Percentiles rank a stretch among this genome's conserved stretches.
phyloP scores from a whole-genome alignment of 257 asterid species.

The Prunella vulgaris region DNA sequence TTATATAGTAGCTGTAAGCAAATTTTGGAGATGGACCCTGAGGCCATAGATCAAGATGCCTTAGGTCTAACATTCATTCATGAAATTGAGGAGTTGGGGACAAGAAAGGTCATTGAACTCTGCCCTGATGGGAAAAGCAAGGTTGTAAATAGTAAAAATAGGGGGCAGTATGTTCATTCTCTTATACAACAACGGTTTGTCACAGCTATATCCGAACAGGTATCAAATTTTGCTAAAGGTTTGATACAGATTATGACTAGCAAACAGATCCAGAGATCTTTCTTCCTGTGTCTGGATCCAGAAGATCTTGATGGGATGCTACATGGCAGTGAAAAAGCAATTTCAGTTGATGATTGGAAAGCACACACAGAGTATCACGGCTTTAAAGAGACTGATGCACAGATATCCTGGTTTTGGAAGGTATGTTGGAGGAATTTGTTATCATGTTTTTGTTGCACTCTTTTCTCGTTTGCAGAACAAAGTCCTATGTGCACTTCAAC shows the following conservation, averaged over 20 bases:
- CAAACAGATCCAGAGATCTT: slow-evolving; percentile 38
- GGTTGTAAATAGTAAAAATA: slow-evolving; percentile 67
- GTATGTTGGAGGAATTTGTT: slow-evolving; percentile 30
- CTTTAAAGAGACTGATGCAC: slow-evolving; percentile 64
- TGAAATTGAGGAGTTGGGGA: slow-evolving; percentile 83
- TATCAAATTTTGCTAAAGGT: slow-evolving; percentile 58
- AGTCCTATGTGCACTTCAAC: background rate
- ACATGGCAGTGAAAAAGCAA: slow-evolving; percentile 69
- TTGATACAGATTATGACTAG: slow-evolving; percentile 57
- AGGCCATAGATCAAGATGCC: slow-evolving; percentile 74
- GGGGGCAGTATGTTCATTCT: slow-evolving; percentile 67
- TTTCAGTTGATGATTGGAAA: slow-evolving; percentile 91
- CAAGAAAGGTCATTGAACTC: slow-evolving; percentile 72
- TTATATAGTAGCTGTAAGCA: slow-evolving; percentile 87
- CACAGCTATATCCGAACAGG: slow-evolving; percentile 60
- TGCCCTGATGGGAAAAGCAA: slow-evolving; percentile 56
- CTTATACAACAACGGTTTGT: slow-evolving; percentile 76
- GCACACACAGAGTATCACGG: slow-evolving; percentile 84
- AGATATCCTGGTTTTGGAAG: slow-evolving; percentile 97
- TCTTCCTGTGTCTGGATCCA: slow-evolving; percentile 63
- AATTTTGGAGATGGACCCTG: slow-evolving; percentile 87
- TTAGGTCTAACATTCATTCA: slow-evolving; percentile 77
- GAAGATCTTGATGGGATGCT: slow-evolving; percentile 87
- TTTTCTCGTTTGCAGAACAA: background rate
- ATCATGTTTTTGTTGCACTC: background rate